Conservation (phyloP, 2,329 filamentous ascomycete species). For the Alternaria incomplexa region DNA sequence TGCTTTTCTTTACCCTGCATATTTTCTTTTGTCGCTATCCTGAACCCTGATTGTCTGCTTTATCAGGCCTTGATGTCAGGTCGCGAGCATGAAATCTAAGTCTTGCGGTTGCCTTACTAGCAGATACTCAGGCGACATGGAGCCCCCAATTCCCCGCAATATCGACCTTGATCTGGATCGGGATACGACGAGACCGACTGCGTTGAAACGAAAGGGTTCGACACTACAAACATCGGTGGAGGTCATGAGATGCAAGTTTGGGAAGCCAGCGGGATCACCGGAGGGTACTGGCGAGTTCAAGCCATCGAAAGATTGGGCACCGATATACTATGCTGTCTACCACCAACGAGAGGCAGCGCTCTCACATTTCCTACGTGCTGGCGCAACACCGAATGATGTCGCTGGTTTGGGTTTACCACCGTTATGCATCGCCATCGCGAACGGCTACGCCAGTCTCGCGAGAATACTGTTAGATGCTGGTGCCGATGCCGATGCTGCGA, state of each 20-base stretch:
- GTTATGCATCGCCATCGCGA: constrained; percentile 37
- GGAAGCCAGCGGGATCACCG: constrained; percentile 20
- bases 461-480: constrained; percentile 37
- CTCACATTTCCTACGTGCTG: constrained; percentile 35
- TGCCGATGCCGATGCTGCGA: constrained; percentile 30
- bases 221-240: constrained; percentile 41
- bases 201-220: constrained; percentile 26
- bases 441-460: constrained; percentile 32
- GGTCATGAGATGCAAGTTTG: constrained; percentile 39
- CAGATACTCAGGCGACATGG: constrained; percentile 15
- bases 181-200: constrained; percentile 4
- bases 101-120: constrained; percentile 26
- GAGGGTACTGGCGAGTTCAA: constrained; percentile 10
- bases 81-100: constrained; percentile 17
- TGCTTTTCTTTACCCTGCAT: constrained; percentile 4
- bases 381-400: constrained; percentile 34
- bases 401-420: constrained; percentile 29
- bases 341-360: constrained; percentile 42
- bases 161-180: constrained; percentile 20
- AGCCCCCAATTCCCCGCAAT: constrained; percentile 24
- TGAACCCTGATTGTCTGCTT: not conserved
- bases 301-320: constrained; percentile 39
- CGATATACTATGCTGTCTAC: constrained; percentile 39
- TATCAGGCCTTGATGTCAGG: constrained; percentile 6
- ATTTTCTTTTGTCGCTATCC: not conserved